Evolutionary conservation across 2,329 filamentous ascomycete genomes (phyloP).

Genomic region (Colletotrichum musae): DNA sequence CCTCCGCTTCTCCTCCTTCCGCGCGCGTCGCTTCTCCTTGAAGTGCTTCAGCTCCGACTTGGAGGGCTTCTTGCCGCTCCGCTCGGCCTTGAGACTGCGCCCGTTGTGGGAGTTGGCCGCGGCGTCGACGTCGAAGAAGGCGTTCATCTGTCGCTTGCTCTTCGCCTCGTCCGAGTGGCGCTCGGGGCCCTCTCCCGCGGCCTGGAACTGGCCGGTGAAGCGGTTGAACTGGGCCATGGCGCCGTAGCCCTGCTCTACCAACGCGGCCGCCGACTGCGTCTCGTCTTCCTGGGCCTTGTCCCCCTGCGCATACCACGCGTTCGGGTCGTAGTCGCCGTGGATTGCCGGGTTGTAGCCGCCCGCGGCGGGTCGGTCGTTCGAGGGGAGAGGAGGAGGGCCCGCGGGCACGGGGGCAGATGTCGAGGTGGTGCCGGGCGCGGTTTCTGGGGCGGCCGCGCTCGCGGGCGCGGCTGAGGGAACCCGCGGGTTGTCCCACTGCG

Average conservation of each 20-base stretch:
- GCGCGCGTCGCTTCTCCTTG: constrained; percentile 89
- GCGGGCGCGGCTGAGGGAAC: constrained; percentile 62
- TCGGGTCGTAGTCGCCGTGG: constrained; percentile 96
- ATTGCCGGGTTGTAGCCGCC: constrained; percentile 96
- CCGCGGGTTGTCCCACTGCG: constrained; percentile 91
- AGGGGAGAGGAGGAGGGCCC: constrained; percentile 51
- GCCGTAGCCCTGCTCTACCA: constrained; percentile 66
- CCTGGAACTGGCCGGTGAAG: constrained; percentile 88
- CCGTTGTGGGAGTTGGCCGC: constrained; percentile 93
- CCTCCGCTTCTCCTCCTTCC: constrained; percentile 93
- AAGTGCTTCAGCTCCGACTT: constrained; percentile 92
- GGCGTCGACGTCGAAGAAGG: constrained; percentile 96
- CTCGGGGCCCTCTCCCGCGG: constrained; percentile 76
- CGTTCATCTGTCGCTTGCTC: constrained; percentile 88
- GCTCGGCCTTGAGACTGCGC: constrained; percentile 90
- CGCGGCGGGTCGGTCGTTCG: constrained; percentile 60
- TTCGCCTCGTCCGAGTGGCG: constrained; percentile 91
- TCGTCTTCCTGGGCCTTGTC: constrained; percentile 60
- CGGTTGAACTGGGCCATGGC: constrained; percentile 88
- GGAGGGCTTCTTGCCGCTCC: constrained; percentile 84
- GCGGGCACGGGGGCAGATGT: constrained; percentile 44
- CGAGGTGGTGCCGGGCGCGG: constrained; percentile 43
- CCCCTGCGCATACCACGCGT: constrained; percentile 89
- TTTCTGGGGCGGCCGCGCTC: background rate
- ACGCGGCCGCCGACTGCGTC: constrained; percentile 49